A percentile compares a stretch with the other conserved stretches of the same genome.
Evolutionary conservation across 148 eudicot species (phyloP).

Genomic region (Oxyria digyna): DNA sequence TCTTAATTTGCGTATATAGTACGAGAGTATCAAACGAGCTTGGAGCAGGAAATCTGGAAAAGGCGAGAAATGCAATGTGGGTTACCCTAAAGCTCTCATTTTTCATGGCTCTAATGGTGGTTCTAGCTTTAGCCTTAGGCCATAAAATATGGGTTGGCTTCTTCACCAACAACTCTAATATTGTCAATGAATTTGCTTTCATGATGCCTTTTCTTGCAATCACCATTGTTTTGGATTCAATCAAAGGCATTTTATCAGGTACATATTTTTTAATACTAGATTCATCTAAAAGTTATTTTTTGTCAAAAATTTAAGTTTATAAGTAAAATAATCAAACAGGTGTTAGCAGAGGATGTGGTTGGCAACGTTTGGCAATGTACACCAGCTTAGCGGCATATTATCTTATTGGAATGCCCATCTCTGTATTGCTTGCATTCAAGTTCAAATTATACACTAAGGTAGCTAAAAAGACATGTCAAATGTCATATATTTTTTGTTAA

Average conservation of each 20-base stretch:
- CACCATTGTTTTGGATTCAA: slow-evolving; percentile 48
- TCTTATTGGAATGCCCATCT: slow-evolving; percentile 62
- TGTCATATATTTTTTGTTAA: too few relatives aligned
- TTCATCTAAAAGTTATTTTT: too few relatives aligned
- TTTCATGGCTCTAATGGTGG: slow-evolving; percentile 31
- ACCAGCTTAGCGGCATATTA: slow-evolving; percentile 58
- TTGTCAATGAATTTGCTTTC: slow-evolving; percentile 37
- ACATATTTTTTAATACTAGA: neutral
- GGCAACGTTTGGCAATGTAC: slow-evolving; percentile 64
- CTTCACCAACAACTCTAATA: slow-evolving; percentile 38
- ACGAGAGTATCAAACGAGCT: slow-evolving; percentile 91
- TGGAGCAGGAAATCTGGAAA: slow-evolving; percentile 47
- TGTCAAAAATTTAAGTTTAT: too few relatives aligned
- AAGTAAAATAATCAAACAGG: slow-evolving; percentile 22
- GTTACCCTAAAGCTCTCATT: slow-evolving; percentile 62
- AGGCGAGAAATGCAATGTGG: slow-evolving; percentile 57
- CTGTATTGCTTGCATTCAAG: slow-evolving; percentile 50
- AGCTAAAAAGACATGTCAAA: neutral
- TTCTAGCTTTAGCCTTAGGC: slow-evolving; percentile 41
- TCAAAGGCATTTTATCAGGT: slow-evolving; percentile 92
- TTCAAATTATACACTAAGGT: slow-evolving; percentile 49
- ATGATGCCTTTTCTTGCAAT: slow-evolving; percentile 45
- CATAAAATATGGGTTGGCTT: slow-evolving; percentile 60
- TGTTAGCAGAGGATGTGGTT: slow-evolving; percentile 85
- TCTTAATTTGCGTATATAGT: slow-evolving; percentile 22